Conservation (phyloP, 2,329 filamentous ascomycete species). For the Penicillium sp. region DNA sequence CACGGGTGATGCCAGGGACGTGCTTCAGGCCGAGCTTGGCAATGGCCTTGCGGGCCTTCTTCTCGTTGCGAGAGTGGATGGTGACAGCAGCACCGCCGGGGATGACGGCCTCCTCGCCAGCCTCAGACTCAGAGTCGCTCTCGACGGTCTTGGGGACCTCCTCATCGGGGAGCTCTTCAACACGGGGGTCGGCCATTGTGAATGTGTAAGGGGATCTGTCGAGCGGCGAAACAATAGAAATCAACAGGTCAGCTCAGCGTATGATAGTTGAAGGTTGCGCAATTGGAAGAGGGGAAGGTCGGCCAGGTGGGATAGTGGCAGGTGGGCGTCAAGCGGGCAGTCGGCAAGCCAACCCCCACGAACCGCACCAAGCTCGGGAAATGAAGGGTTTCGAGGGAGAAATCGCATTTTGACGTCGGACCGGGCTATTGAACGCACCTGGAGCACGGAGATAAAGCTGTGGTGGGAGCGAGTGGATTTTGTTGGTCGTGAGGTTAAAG, state of each 20-base stretch:
- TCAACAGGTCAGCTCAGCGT: not conserved
- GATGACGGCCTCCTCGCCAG: constrained; percentile 61
- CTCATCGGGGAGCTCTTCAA: constrained; percentile 93
- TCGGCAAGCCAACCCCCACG: constrained; percentile 17
- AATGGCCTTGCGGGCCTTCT: constrained; percentile 99
- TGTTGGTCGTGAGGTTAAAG: constrained; percentile 39
- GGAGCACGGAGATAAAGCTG: constrained; percentile 33
- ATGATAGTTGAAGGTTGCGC: constrained; percentile 16
- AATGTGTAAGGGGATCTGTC: constrained; percentile 27
- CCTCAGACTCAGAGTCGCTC: constrained; percentile 54
- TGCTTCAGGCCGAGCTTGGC: constrained; percentile 97
- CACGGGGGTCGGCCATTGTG: constrained; percentile 94
- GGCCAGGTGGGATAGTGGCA: constrained; percentile 19
- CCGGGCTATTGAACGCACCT: constrained; percentile 38
- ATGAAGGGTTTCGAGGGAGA: constrained; percentile 23
- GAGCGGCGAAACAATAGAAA: constrained; percentile 6
- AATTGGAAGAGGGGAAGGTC: not conserved
- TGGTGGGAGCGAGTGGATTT: constrained; percentile 41
- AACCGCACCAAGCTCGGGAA: constrained; percentile 30
- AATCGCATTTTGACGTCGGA: constrained; percentile 21
- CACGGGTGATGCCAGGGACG: constrained; percentile 94
- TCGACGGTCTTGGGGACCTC: constrained; percentile 83
- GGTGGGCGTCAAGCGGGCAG: constrained; percentile 21
- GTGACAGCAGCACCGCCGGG: constrained; percentile 85
- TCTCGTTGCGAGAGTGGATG: constrained; percentile 99